Evolutionary conservation across 2,329 filamentous ascomycete genomes (phyloP).

Genomic region (Alternaria atra): DNA sequence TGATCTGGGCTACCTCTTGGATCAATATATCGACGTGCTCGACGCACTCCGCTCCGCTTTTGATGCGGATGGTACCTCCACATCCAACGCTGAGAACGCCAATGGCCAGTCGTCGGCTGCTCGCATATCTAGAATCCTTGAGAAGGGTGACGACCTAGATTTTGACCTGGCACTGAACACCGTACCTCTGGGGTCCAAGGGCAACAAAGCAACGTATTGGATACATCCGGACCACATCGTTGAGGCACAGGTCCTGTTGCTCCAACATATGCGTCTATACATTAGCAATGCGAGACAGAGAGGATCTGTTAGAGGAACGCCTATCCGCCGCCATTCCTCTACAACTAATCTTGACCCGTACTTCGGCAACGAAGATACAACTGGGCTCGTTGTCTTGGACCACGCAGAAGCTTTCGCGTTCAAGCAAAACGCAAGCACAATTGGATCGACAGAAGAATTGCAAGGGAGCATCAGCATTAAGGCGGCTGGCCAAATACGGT

Average conservation of each 20-base stretch:
- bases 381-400: constrained; percentile 58
- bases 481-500: constrained; percentile 47
- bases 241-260: constrained; percentile 61
- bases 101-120: constrained; percentile 39
- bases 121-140: constrained; percentile 51
- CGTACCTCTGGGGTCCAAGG: constrained; percentile 56
- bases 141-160: constrained; percentile 54
- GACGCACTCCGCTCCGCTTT: constrained; percentile 57
- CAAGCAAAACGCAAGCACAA: constrained; percentile 56
- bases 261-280: constrained; percentile 59
- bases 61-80: constrained; percentile 40
- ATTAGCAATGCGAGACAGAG: constrained; percentile 32
- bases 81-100: constrained; percentile 18
- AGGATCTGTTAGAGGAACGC: constrained; percentile 32
- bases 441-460: constrained; percentile 52
- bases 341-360: constrained; percentile 32
- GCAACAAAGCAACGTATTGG: constrained; percentile 62
- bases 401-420: constrained; percentile 57
- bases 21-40: constrained; percentile 59
- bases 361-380: constrained; percentile 47
- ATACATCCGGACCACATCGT: constrained; percentile 64
- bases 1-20: constrained; percentile 65
- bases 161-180: constrained; percentile 61
- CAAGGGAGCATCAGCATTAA: constrained; percentile 42
- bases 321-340: constrained; percentile 38